Percentiles rank a stretch among this genome's conserved stretches.
Conservation (phyloP, 202 grass and related monocot species). For the Carex arenaria region DNA sequence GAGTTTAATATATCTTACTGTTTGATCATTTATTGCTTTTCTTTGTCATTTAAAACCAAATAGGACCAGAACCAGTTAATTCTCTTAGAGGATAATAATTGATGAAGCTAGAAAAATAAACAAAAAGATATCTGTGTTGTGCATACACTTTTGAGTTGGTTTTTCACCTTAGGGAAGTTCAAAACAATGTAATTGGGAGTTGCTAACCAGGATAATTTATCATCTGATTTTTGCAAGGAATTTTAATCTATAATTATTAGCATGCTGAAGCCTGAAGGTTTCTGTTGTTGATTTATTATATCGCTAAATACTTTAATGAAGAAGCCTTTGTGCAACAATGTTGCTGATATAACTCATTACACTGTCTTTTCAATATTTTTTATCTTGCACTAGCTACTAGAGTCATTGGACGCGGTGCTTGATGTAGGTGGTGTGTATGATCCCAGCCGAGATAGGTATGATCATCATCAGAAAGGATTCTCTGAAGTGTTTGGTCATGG, state of each 20-base stretch:
- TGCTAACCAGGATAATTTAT: neutral
- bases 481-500: constrained; percentile 80
- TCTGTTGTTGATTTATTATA: neutral
- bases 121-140: neutral
- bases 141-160: neutral
- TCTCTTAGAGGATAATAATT: neutral
- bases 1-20: neutral
- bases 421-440: constrained; percentile 91
- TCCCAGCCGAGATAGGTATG: constrained; percentile 57
- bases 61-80: neutral
- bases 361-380: constrained; percentile 17
- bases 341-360: neutral
- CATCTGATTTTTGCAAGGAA: neutral
- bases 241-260: neutral
- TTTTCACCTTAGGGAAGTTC: neutral
- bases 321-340: neutral
- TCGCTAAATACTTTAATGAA: neutral
- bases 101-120: neutral
- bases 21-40: neutral
- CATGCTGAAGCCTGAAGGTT: neutral
- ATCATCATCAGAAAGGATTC: constrained; percentile 96
- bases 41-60: neutral
- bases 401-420: constrained; percentile 81
- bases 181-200: neutral
- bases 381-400: constrained; percentile 43